Evolutionary conservation across 805 yeast genomes (phyloP).

Genomic region (Hanseniaspora valbyensis): DNA sequence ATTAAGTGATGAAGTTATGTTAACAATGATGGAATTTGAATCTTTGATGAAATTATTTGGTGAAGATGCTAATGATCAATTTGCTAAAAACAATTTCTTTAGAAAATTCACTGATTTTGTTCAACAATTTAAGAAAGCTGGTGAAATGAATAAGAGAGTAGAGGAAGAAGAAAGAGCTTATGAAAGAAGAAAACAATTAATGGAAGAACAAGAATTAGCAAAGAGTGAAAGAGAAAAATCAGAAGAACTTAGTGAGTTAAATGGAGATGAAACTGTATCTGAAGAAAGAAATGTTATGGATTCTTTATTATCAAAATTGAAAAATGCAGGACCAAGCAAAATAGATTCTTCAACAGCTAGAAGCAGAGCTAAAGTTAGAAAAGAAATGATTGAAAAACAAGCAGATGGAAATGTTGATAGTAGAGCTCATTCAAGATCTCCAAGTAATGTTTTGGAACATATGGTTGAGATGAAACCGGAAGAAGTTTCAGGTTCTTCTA

Average conservation of each 20-base stretch:
- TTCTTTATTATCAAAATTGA: slow-evolving; percentile 68
- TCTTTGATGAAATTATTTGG: slow-evolving; percentile 74
- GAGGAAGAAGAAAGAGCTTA: slow-evolving; percentile 74
- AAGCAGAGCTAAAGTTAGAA: slow-evolving; percentile 65
- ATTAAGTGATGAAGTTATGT: slow-evolving; percentile 50
- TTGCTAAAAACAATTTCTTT: slow-evolving; percentile 60
- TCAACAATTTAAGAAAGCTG: slow-evolving; percentile 67
- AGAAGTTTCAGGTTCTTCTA: slow-evolving; percentile 22
- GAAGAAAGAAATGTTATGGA: slow-evolving; percentile 56
- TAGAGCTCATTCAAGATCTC: slow-evolving; percentile 14
- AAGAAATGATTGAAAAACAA: slow-evolving; percentile 33
- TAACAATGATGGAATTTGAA: slow-evolving; percentile 55
- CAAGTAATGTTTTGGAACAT: slow-evolving; percentile 14
- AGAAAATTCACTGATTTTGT: slow-evolving; percentile 70
- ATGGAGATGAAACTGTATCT: slow-evolving; percentile 11
- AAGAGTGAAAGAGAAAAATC: slow-evolving; percentile 16
- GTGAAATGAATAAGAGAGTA: slow-evolving; percentile 59
- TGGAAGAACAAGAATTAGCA: slow-evolving; percentile 29
- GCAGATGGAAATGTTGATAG: slow-evolving; percentile 1
- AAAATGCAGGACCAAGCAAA: slow-evolving; percentile 72
- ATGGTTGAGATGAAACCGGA: slow-evolving; percentile 20
- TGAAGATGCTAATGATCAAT: slow-evolving; percentile 68
- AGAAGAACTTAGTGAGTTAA: slow-evolving; percentile 13
- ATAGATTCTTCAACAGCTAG: slow-evolving; percentile 66
- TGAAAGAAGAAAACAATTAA: slow-evolving; percentile 60